Evolutionary conservation across 805 yeast genomes (phyloP).

Genomic region (Hanseniaspora valbyensis): DNA sequence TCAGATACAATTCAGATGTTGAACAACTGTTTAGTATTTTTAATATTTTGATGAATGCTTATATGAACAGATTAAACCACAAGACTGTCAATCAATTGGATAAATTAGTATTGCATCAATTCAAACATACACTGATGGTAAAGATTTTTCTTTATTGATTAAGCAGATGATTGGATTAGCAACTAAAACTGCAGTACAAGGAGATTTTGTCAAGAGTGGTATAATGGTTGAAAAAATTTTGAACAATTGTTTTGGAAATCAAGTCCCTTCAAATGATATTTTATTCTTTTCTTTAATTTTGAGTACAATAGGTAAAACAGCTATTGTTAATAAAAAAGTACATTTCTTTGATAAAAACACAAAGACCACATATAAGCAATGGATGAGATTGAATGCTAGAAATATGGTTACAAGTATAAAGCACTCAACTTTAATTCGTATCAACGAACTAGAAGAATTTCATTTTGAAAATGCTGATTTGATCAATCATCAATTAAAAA

Average conservation of each 20-base stretch:
- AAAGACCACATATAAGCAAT: constrained; percentile 5
- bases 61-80: not conserved
- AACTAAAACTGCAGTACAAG: not conserved
- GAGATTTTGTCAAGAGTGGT: not conserved
- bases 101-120: not conserved
- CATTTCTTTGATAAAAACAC: constrained; percentile 3
- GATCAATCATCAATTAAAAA: constrained; percentile 2
- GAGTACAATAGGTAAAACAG: constrained; percentile 5
- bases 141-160: not conserved
- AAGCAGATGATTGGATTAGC: not conserved
- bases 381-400: constrained; percentile 10
- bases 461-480: not conserved
- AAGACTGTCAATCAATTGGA: not conserved
- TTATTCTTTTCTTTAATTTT: constrained; percentile 1
- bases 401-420: not conserved
- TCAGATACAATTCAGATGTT: not conserved
- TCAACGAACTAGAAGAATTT: not conserved
- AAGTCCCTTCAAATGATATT: not conserved
- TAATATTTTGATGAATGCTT: constrained; percentile 3
- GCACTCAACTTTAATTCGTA: not conserved
- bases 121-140: not conserved
- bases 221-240: not conserved
- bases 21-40: not conserved
- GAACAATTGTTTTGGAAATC: not conserved
- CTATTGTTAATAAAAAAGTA: not conserved